Evolutionary conservation across 352 stramenopile species (phyloP).

Genomic region (Plasmopara muralis): DNA sequence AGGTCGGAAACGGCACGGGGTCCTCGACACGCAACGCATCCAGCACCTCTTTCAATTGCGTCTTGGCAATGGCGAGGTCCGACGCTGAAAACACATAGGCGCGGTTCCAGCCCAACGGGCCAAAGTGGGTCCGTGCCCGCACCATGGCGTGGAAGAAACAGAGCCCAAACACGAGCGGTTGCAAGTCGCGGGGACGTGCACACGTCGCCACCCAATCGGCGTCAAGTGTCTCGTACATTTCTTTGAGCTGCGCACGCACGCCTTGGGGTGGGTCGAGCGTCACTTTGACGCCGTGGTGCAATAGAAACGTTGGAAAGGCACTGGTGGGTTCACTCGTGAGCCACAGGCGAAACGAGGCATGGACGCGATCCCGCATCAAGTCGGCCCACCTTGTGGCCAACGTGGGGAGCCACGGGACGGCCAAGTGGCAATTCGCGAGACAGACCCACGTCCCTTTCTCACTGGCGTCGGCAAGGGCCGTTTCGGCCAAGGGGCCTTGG

Average conservation of each 20-base stretch:
- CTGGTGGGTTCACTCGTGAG: conserved; percentile 91
- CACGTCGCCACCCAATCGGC: conserved; percentile 69
- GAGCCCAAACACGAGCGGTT: conserved; percentile 78
- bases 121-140: conserved; percentile 81
- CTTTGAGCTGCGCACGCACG: conserved; percentile 91
- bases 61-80: conserved; percentile 78
- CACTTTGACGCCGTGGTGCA: conserved; percentile 94
- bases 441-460: conserved; percentile 93
- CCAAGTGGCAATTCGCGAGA: conserved; percentile 95
- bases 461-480: conserved; percentile 89
- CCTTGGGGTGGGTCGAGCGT: conserved; percentile 93
- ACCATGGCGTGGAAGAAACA: conserved; percentile 93
- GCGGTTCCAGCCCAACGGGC: conserved; percentile 84
- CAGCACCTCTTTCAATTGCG: conserved; percentile 81
- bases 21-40: conserved; percentile 58
- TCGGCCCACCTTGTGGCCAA: conserved; percentile 93
- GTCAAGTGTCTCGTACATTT: conserved; percentile 84
- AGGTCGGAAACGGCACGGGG: conserved; percentile 84
- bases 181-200: conserved; percentile 55
- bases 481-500: conserved; percentile 88
- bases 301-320: conserved; percentile 91
- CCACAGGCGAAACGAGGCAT: conserved; percentile 91
- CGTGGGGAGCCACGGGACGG: conserved; percentile 90
- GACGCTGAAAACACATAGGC: conserved; percentile 85
- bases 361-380: conserved; percentile 86